A percentile compares a stretch with the other conserved stretches of the same genome.
Evolutionary conservation across 164 flowering plant species (phyloP).

Genomic region (Vitis labrusca): DNA sequence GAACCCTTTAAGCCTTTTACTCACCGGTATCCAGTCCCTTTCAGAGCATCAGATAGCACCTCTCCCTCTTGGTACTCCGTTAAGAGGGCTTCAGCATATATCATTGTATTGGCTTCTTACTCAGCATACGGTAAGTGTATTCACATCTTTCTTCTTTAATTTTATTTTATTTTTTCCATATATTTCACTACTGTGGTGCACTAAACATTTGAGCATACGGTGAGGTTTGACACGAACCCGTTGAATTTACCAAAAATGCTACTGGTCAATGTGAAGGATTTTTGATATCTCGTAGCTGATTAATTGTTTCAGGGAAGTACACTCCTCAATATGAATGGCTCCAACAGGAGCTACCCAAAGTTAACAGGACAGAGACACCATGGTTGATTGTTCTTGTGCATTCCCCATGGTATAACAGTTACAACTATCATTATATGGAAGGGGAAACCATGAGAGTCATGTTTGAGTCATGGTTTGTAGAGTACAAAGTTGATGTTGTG

Average conservation of each 20-base stretch:
- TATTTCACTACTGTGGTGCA: no score
- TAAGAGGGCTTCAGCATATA: conserved; percentile 70
- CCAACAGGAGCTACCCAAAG: conserved; percentile 54
- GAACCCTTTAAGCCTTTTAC: conserved; percentile 56
- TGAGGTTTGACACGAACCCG: no score
- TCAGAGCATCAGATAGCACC: conserved; percentile 49
- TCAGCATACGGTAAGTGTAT: conserved; percentile 53
- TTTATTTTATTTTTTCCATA: no score
- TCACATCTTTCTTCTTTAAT: no score
- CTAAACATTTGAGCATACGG: no score
- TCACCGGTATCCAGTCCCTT: conserved; percentile 49
- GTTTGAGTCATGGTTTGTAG: conserved; percentile 64
- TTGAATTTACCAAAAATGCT: neutral
- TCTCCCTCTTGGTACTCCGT: conserved; percentile 66
- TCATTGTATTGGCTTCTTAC: conserved; percentile 63
- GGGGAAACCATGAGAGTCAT: conserved; percentile 75
- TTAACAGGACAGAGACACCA: conserved; percentile 59
- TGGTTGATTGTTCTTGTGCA: conserved; percentile 69
- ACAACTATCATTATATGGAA: conserved; percentile 69
- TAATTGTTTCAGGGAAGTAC: conserved; percentile 41
- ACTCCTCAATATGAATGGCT: conserved; percentile 68
- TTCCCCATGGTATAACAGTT: conserved; percentile 63
- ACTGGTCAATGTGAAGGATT: neutral
- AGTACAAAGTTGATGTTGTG: conserved; percentile 66
- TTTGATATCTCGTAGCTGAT: neutral